These are phyloP conservation scores for Candida khao-thaluensis DNA, from an alignment of 805 yeast genomes.

Conservation along the genomic window DNA sequence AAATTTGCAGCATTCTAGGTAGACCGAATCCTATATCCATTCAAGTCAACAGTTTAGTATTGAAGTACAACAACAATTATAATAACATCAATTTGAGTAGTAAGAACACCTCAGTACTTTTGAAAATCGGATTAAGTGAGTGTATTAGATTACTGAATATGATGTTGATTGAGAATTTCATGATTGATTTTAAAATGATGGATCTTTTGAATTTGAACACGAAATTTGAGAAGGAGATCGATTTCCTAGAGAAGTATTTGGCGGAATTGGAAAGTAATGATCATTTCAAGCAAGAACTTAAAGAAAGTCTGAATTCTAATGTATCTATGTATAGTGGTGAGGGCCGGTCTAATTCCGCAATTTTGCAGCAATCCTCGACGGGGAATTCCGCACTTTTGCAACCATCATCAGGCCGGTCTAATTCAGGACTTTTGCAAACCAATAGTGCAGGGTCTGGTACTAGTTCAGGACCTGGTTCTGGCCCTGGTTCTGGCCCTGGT, in stretches of 20 bases:
- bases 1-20: constrained; percentile 50
- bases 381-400: no score
- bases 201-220: constrained; percentile 40
- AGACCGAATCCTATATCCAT: constrained; percentile 55
- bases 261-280: constrained; percentile 10
- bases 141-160: constrained; percentile 48
- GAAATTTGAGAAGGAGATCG: constrained; percentile 43
- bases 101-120: constrained; percentile 27
- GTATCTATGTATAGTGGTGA: neutral
- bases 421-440: no score
- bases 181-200: constrained; percentile 43
- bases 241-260: constrained; percentile 24
- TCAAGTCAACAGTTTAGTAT: constrained; percentile 32
- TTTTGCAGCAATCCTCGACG: neutral
- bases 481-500: no score
- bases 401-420: no score
- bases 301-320: constrained; percentile 1
- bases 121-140: constrained; percentile 51
- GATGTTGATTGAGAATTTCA: constrained; percentile 51
- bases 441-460: no score
- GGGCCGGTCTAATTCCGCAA: neutral
- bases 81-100: constrained; percentile 18
- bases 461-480: no score
- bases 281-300: neutral
- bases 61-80: constrained; percentile 21